Evolutionary conservation across 2,329 filamentous ascomycete species (phyloP).

Genomic region (Epichloe festucae): DNA sequence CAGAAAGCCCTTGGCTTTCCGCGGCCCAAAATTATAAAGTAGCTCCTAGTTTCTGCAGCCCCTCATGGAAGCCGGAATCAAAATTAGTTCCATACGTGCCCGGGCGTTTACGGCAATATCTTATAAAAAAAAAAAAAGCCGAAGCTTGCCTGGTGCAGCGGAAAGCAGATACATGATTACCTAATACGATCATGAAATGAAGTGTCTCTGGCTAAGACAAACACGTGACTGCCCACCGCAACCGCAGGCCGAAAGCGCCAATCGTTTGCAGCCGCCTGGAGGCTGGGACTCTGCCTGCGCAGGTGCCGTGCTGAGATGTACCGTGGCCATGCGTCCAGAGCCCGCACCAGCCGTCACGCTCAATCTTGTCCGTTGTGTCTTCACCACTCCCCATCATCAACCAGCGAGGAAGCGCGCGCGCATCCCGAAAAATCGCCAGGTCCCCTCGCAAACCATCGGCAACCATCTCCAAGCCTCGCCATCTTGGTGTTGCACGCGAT

Average conservation of each 20-base stretch:
- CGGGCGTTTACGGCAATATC: neutral
- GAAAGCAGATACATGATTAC: neutral
- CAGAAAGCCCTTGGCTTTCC: neutral
- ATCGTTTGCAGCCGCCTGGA: constrained; percentile 10
- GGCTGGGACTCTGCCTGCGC: constrained; percentile 16
- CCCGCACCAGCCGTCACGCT: constrained; percentile 35
- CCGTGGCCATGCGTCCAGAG: constrained; percentile 21
- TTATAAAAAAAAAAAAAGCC: neutral
- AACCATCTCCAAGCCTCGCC: constrained; percentile 41
- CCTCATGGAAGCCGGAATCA: neutral
- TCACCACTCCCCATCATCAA: constrained; percentile 40
- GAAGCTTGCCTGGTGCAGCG: neutral
- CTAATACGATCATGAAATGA: neutral
- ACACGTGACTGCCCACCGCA: neutral
- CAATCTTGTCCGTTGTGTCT: constrained; percentile 38
- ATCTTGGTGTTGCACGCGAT: constrained; percentile 42
- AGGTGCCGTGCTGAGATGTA: constrained; percentile 32
- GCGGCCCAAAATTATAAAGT: neutral
- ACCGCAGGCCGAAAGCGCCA: constrained; percentile 7
- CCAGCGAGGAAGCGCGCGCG: constrained; percentile 35
- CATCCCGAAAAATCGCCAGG: constrained; percentile 50
- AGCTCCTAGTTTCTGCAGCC: neutral
- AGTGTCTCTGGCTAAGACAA: neutral
- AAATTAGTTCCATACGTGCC: neutral
- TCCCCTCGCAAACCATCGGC: constrained; percentile 46